Evolutionary conservation across 2,329 filamentous ascomycete species (phyloP), one percentile per base, ranked within the genome.

Genomic region (Nigrograna mackinnonii): DNA sequence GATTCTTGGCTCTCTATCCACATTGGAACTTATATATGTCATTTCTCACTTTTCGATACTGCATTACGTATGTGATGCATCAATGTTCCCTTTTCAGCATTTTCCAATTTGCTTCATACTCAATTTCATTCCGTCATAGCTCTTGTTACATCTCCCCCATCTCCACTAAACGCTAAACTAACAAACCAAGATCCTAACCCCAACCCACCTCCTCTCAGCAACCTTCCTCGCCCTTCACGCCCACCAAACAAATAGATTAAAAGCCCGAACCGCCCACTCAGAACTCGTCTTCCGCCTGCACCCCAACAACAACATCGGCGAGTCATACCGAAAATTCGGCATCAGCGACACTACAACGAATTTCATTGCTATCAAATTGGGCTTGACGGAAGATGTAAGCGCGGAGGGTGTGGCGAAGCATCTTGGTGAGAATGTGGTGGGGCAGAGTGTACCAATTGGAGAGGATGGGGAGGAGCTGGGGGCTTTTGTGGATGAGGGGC

Each of bases 261-360:
- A 85, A 66, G 94, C 89, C 4, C 84, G 86, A 33, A 96, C 95
- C 56, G 83, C 95, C 4, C 91, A 96, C 67, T 91, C 89, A 0
- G 91, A 96, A 69, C 86, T 90, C 43, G 90, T 96, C 21, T 86
- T 87, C 54, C 84, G 83, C 3, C 74, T 96, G 33, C 91, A 85
- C 45, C 79, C 87, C 0, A 91, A 87, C 49, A 92, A 90, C 65
- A 96, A 96, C 67, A 97, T 99, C 60, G 82, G 90, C 38, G 91
- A 96, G 56, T 86, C 91, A 0, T 97, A 97, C 70, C 86, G 89
- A 22, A 85, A 86, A 40, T 96, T 94, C 61, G 94, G 94, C 35
- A 84, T 97, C 44, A 76, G 80, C 1, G 82, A 89, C 11, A 72
- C 76, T 9, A 94, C 87, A 2, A 84, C 78, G 33, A 70, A 85